These are phyloP conservation scores for Auricularia heimuer DNA, from an alignment of 768 basidiomycete species.

Conservation along the genomic window DNA sequence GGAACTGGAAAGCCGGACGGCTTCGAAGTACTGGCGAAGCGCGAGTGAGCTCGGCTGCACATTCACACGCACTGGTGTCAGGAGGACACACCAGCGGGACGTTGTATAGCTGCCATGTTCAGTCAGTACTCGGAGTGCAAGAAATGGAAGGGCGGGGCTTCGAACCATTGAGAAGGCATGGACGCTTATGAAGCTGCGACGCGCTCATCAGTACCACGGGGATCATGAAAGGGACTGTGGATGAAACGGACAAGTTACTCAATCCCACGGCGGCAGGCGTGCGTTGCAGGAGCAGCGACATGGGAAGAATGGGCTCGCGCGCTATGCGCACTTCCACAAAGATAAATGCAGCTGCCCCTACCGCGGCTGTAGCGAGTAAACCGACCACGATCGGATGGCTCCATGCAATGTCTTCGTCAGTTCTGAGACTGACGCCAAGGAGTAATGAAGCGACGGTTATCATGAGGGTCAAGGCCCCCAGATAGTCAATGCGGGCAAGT, in stretches of 20 bases:
- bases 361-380: constrained; percentile 46
- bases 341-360: constrained; percentile 54
- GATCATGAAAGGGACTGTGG: constrained; percentile 1
- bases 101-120: constrained; percentile 58
- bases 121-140: constrained; percentile 12
- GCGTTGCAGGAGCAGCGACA: constrained; percentile 63
- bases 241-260: constrained; percentile 44
- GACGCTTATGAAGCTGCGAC: constrained; percentile 46
- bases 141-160: constrained; percentile 15
- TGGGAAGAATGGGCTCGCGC: constrained; percentile 83
- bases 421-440: constrained; percentile 66
- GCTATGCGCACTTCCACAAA: constrained; percentile 71
- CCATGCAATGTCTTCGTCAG: constrained; percentile 72
- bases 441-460: constrained; percentile 58
- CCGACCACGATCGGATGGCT: constrained; percentile 61
- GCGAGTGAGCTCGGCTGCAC: not conserved
- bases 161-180: constrained; percentile 69
- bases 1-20: constrained; percentile 60
- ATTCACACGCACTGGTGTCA: not conserved
- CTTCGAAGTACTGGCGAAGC: constrained; percentile 63
- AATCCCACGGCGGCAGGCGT: constrained; percentile 77
- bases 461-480: constrained; percentile 77
- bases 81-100: constrained; percentile 56
- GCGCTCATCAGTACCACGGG: not conserved
- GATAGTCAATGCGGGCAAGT: constrained; percentile 70